Conservation (phyloP, 495 filamentous ascomycete species). For the Xylaria palmicola region DNA sequence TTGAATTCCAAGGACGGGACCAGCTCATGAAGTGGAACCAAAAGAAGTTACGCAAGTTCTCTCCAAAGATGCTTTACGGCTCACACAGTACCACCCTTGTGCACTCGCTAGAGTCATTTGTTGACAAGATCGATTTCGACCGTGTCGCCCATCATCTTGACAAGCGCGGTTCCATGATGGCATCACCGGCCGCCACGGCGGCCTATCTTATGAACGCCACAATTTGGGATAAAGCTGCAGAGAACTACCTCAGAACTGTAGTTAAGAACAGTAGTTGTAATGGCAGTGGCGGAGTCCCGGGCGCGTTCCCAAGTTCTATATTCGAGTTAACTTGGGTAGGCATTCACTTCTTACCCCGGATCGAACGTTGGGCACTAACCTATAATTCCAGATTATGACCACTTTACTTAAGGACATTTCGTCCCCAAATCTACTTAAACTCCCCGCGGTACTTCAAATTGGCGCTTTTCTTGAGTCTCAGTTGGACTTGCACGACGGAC, state of each 20-base stretch:
- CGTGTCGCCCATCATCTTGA: constrained; percentile 38
- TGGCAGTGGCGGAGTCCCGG: constrained; percentile 24
- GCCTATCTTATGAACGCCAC: constrained; percentile 45
- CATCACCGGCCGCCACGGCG: constrained; percentile 48
- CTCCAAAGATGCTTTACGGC: too few relatives aligned
- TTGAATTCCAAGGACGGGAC: too few relatives aligned
- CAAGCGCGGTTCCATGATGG: constrained; percentile 45
- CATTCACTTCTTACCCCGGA: constrained; percentile 19
- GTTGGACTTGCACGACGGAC: constrained; percentile 21
- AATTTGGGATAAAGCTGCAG: constrained; percentile 41
- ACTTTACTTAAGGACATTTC: neutral
- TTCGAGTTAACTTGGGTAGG: constrained; percentile 39
- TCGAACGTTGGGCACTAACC: neutral
- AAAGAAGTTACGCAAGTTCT: too few relatives aligned
- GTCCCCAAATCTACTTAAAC: neutral
- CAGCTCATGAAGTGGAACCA: too few relatives aligned
- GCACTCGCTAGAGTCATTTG: constrained; percentile 50
- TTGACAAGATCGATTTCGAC: constrained; percentile 42
- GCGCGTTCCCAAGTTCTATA: constrained; percentile 29
- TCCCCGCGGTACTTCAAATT: neutral
- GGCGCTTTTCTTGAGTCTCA: constrained; percentile 13
- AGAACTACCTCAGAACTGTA: constrained; percentile 30
- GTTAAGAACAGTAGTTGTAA: constrained; percentile 11
- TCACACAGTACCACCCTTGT: too few relatives aligned
- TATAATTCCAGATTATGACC: neutral